Evolutionary conservation across 2,329 filamentous ascomycete species (phyloP).

Genomic region (Aspergillus pseudonomiae): DNA sequence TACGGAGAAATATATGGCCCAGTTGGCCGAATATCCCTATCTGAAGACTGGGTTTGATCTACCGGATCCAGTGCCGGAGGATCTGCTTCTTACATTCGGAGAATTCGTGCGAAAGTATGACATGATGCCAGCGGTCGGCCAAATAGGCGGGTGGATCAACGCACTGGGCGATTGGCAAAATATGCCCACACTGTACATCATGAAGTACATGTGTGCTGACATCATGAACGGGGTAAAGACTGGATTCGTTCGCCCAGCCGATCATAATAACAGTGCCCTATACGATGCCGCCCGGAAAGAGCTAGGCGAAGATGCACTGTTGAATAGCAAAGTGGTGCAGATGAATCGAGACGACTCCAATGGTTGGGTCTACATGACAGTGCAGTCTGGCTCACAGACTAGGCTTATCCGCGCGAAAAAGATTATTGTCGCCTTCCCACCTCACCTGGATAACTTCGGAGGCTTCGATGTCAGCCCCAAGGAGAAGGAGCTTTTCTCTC

Average conservation of each 20-base stretch:
- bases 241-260: neutral
- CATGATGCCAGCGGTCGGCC: neutral
- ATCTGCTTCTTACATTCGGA: neutral
- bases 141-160: neutral
- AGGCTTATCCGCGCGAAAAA: conserved; percentile 4
- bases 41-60: neutral
- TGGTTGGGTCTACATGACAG: neutral
- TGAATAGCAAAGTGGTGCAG: neutral
- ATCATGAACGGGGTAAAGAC: neutral
- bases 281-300: neutral
- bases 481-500: neutral
- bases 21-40: neutral
- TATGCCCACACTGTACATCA: neutral
- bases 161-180: neutral
- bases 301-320: neutral
- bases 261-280: conserved; percentile 1
- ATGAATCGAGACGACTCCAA: neutral
- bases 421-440: conserved; percentile 2
- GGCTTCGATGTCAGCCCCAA: conserved; percentile 1
- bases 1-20: conserved; percentile 5
- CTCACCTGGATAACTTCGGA: neutral
- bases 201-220: neutral
- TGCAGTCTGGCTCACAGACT: neutral
- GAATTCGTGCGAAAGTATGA: neutral
- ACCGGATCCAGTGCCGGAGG: neutral